Evolutionary conservation across 2,329 filamentous ascomycete species (phyloP), one percentile per base, ranked within the genome.

Genomic region (Fusarium luffae): DNA sequence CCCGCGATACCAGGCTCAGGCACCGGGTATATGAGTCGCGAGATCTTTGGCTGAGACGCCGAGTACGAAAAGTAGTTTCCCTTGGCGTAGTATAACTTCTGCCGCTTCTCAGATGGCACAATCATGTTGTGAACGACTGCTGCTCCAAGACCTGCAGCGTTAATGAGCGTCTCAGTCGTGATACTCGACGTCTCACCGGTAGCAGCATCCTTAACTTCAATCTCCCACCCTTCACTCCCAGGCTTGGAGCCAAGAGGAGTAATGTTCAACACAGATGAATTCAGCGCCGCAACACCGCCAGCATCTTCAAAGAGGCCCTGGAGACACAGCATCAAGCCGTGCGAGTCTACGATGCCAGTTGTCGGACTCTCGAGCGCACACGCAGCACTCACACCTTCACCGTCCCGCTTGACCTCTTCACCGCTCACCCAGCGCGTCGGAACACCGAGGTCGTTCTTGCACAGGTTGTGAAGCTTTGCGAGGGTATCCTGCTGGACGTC

Each of bases 61-160:
- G 86, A 81, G 82, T 98, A 98, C 30, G 91, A 92, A 82, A 97
- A 98, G 83, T 99, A 99, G 65, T 93, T 95, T 1, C 96, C 96
- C 82, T 99, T 99, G 63, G 95, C 95, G 81, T 92, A 98, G 83
- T 88, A 92, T 7, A 93, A 86, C 25, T 80, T 86, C 41, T 83
- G 82, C 52, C 89, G 89, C 7, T 86, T 80, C 1, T 82, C 79
- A 0, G 81, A 72, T 0, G 90, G 89, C 0, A 93, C 85, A 40
- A 98, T 87, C 86, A 94, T 90, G 82, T 98, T 99, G 75, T 92
- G 91, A 46, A 98, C 83, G 23, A 82, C 82, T 54, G 91, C 91
- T 21, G 94, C 93, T 66, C 88, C 89, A 18, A 98, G 88, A 0
- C 96, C 96, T 0, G 95, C 95, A 3, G 91, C 89, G 81, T 98